These are phyloP conservation scores for Calonectria ilicicola DNA, from an alignment of 2,329 filamentous ascomycete genomes.

Conservation along the genomic window DNA sequence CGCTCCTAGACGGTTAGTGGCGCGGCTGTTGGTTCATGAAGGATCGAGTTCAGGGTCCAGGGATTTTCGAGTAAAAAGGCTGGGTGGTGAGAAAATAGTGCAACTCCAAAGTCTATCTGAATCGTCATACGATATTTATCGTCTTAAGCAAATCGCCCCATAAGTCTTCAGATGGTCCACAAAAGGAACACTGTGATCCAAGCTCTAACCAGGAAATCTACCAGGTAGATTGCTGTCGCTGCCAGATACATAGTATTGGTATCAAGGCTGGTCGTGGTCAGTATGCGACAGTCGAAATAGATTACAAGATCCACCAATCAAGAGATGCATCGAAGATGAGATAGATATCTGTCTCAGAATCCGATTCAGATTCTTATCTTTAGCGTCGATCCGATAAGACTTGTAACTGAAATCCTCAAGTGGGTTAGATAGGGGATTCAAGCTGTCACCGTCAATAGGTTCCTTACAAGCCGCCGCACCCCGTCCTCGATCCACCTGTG, in stretches of 20 bases:
- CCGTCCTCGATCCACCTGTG: too few relatives aligned
- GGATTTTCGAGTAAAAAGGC: not conserved
- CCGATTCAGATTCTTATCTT: not conserved
- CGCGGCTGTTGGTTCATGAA: not conserved
- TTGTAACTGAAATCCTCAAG: too few relatives aligned
- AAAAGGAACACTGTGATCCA: not conserved
- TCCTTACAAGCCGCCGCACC: too few relatives aligned
- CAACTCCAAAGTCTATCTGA: not conserved
- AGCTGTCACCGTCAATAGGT: too few relatives aligned
- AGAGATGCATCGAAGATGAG: not conserved
- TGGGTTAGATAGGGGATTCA: too few relatives aligned
- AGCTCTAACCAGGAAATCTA: not conserved
- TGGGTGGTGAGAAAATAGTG: not conserved
- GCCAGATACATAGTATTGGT: not conserved
- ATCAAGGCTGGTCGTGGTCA: not conserved
- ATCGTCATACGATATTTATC: not conserved
- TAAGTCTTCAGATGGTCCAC: not conserved
- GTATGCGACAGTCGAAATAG: not conserved
- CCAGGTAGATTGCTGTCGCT: not conserved
- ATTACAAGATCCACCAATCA: not conserved
- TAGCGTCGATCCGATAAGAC: not conserved
- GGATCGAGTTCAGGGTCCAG: not conserved
- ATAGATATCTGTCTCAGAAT: not conserved
- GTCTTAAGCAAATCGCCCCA: not conserved
- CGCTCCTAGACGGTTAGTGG: slow-evolving; percentile 42